phyloP scores from a whole-genome alignment of 371 early-diverging fungal genomes.

The Mortierella sp. region DNA sequence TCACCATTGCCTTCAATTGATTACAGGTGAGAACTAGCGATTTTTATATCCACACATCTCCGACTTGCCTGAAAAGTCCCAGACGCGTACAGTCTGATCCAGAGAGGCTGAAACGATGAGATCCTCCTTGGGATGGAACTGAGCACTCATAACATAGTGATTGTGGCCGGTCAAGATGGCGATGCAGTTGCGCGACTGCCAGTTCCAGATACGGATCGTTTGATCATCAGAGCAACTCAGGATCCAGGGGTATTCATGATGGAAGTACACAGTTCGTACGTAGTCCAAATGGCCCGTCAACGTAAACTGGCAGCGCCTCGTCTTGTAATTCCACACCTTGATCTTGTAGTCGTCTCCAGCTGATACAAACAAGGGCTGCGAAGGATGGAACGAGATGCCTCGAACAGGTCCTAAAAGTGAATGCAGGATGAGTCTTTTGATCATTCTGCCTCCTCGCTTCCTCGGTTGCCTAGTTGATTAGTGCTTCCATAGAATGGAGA shows the following conservation, averaged over 20 bases:
- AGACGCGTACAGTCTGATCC: slow-evolving; percentile 99
- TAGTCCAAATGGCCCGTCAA: slow-evolving; percentile 99
- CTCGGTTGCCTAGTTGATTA: neutral
- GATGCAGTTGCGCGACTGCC: slow-evolving; percentile 98
- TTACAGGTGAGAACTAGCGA: no score
- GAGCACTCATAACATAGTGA: slow-evolving; percentile 99
- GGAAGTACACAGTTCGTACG: slow-evolving; percentile 98
- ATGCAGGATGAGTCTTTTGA: neutral
- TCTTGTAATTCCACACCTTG: slow-evolving; percentile 99
- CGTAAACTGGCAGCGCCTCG: slow-evolving; percentile 95
- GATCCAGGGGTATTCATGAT: slow-evolving; percentile 99
- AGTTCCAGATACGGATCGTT: slow-evolving; percentile 98
- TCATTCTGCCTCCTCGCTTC: slow-evolving; percentile 40
- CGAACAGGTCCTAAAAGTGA: slow-evolving; percentile 93
- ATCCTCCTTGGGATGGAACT: slow-evolving; percentile 97
- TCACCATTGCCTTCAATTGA: no score
- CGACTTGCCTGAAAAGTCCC: slow-evolving; percentile 94
- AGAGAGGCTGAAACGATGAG: slow-evolving; percentile 96
- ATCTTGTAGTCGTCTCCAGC: slow-evolving; percentile 99
- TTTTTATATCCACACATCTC: no score
- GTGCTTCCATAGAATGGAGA: no score
- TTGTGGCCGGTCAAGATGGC: slow-evolving; percentile 98
- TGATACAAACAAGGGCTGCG: slow-evolving; percentile 98
- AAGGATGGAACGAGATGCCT: slow-evolving; percentile 97
- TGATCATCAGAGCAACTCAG: slow-evolving; percentile 99